Base-by-base conservation (phyloP, 2,329 filamentous ascomycete species). In the Diplodia seriata region DNA sequence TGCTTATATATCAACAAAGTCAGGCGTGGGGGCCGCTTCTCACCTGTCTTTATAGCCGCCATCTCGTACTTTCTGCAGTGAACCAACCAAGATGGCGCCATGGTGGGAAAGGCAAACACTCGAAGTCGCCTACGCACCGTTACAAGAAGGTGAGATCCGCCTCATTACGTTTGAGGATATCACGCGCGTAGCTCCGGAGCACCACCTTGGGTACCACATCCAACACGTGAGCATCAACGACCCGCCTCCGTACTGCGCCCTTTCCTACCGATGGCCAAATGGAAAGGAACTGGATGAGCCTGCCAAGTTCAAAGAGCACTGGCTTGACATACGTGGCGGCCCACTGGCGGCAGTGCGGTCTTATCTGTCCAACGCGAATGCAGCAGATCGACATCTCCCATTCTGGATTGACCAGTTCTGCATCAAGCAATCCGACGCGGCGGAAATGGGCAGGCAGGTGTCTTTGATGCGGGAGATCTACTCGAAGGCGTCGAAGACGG, bases 351-450 rank as follows among this genome's bases (percentile, higher is more conserved):
- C 51, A 20, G 29, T 54, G 23, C 23, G 51, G 26, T 5, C 51
- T 18, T 54, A 54, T 14, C 29, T 54, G 12, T 54, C 23, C 51
- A 54, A 54, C 23, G 8, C 18, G 12, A 54, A 33, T 23, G 23
- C 15, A 15, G 26, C 12, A 33, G 12, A 54, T n/a, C 29, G 51
- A 8, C 51, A 33, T 33, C 26, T 54, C 29, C 51, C 23, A 1
- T 54, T 54, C 51, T 54, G 51, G 26, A 54, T 54, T 11, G 51
- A 54, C 29, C 26, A 54, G 18, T 54, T 54, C 26, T 54, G 51
- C 3, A 54, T 54, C 14, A 14, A 54, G 12, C 51, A 54, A 6
- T 54, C 51, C 26, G 9, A 33, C 29, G 14, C n/a, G 6, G 12
- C 33, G 0, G 51, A 54, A 31, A 54, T 31, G 18, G 15, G 14